Percentiles rank a stretch among this genome's conserved stretches.
Evolutionary conservation across 768 basidiomycete genomes (phyloP).

Genomic region (Leccinum aurantiacum): DNA sequence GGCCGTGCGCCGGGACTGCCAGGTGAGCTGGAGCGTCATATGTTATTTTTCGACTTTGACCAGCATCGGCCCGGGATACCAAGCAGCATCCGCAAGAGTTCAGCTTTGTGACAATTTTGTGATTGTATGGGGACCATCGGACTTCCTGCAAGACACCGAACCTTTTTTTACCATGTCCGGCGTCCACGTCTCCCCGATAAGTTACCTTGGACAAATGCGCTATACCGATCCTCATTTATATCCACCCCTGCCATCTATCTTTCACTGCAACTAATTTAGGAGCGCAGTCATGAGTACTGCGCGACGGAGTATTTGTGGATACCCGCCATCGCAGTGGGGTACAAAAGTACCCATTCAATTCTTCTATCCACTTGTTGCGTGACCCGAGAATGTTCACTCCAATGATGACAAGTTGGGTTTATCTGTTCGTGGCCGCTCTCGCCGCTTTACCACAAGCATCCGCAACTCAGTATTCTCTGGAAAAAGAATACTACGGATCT

Average conservation of each 20-base stretch:
- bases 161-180: background rate
- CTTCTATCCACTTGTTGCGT: background rate
- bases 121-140: background rate
- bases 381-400: conserved; percentile 9
- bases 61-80: background rate
- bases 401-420: conserved; percentile 3
- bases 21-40: background rate
- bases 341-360: background rate
- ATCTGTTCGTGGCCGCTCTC: conserved; percentile 9
- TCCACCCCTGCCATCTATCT: background rate
- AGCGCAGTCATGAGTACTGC: background rate
- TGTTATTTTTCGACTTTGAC: background rate
- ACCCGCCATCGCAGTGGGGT: background rate
- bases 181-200: background rate
- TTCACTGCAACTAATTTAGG: background rate
- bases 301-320: conserved; percentile 13
- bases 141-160: conserved; percentile 2
- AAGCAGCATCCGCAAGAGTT: background rate
- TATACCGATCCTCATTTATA: background rate
- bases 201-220: background rate
- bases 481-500: conserved; percentile 57
- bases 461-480: conserved; percentile 48
- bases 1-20: background rate
- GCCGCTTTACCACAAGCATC: conserved; percentile 11
- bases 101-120: background rate